Evolutionary conservation across 2,329 filamentous ascomycete genomes (phyloP).

Genomic region (Epichloe typhina): DNA sequence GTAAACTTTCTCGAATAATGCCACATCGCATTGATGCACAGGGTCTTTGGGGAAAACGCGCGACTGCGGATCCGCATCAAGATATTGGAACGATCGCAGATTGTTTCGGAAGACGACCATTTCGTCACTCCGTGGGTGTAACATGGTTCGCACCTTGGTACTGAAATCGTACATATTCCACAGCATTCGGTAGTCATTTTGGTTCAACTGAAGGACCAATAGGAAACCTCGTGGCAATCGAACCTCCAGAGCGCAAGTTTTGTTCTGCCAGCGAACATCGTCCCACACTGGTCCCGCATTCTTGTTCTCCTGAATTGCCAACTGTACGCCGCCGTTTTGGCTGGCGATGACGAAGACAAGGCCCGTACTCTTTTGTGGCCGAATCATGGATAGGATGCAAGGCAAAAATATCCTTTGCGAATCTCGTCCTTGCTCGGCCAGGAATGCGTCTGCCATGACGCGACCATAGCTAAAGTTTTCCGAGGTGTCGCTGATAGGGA

Average conservation of each 20-base stretch:
- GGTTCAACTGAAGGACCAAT: constrained; percentile 55
- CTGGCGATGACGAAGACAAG: constrained; percentile 65
- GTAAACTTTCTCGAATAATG: constrained; percentile 59
- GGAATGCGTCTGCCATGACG: constrained; percentile 58
- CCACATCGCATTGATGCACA: constrained; percentile 56
- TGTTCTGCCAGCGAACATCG: constrained; percentile 66
- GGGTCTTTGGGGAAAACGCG: constrained; percentile 65
- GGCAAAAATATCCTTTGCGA: constrained; percentile 56
- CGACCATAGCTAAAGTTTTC: constrained; percentile 68
- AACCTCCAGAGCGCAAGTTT: constrained; percentile 51
- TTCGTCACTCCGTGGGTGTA: constrained; percentile 59
- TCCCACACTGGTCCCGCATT: constrained; percentile 64
- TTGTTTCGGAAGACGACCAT: constrained; percentile 53
- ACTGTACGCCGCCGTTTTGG: constrained; percentile 64
- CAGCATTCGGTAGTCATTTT: constrained; percentile 65
- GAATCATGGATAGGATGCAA: constrained; percentile 62
- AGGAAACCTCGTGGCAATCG: constrained; percentile 64
- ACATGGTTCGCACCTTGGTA: constrained; percentile 56
- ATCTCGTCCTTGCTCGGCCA: constrained; percentile 61
- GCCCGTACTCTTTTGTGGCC: constrained; percentile 52
- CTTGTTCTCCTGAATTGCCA: constrained; percentile 57
- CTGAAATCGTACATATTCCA: constrained; percentile 82
- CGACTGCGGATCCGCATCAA: constrained; percentile 57
- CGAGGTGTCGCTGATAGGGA: constrained; percentile 64
- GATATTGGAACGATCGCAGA: constrained; percentile 66